Base-by-base conservation (phyloP, 2,329 filamentous ascomycete species). In the Colletotrichum tofieldiae region DNA sequence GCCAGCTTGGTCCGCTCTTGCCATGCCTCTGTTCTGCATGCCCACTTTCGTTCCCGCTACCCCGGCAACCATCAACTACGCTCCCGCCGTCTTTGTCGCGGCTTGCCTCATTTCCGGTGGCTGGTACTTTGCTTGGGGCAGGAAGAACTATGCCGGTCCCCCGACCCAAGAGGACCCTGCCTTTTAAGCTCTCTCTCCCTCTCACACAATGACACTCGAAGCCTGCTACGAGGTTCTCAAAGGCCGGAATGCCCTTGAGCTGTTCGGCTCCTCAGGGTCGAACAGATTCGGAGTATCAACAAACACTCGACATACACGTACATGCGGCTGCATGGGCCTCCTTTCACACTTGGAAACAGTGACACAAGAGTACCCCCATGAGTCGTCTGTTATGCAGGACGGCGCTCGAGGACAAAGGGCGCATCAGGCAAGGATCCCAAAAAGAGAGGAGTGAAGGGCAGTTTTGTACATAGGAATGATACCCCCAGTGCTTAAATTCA, bases 21-120 rank as follows among this genome's bases (percentile, higher is more conserved):
- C 91, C 45, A 89, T 94, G 64, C 92, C 92, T 1, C 87, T 94
- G 20, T 94, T 94, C 85, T 94, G 90, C 81, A 93, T 93, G 90
- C 92, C 92, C 0, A 87, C 90, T 0, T 81, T 82, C 54, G 83
- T 93, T n/a, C 90, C 90, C 7, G 90, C 93, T 49, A 87, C 86
- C 0, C 81, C 86, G 7, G 79, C 82, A 23, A 86, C 84, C 49
- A 92, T 94, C 85, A 94, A 94, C 85, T 94, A 93, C 80, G 92
- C 92, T 1, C 90, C 90, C 18, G 92, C 91, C 43, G 92, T 94
- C n/a, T 93, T 94, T 76, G 88, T 92, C 35, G 91, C 86, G 6
- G 92, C 93, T 73, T 87, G 89, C 66, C 60, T 84, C 49, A 86
- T 94, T 69, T 89, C 92, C 1, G 86, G 85, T 12, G 80, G 83